These are phyloP conservation scores for Nicotiana rustica DNA, from an alignment of 305 asterid genomes.

Conservation along the genomic window DNA sequence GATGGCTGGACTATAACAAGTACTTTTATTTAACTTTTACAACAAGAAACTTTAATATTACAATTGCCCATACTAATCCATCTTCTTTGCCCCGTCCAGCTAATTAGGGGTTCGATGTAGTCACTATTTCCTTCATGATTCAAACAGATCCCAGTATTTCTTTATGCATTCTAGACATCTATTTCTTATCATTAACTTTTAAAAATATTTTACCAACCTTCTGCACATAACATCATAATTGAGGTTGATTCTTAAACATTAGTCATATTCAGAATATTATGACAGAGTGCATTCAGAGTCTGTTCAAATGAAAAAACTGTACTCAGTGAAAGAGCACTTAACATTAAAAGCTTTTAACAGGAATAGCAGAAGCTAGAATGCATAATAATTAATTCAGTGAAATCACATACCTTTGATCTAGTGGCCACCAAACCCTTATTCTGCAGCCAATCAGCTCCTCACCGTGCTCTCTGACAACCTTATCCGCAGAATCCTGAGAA, in stretches of 20 bases:
- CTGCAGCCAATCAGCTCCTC: constrained; percentile 46
- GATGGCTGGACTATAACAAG: constrained; percentile 19
- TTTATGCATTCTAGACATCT: constrained; percentile 6
- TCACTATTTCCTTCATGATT: background rate
- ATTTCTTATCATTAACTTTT: background rate
- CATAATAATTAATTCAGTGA: background rate
- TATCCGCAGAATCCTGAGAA: constrained; percentile 38
- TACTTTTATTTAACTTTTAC: constrained; percentile 3
- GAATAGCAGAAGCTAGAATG: constrained; percentile 25
- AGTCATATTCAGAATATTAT: constrained; percentile 9
- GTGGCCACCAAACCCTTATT: constrained; percentile 54
- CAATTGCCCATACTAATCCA: constrained; percentile 21
- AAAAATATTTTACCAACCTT: constrained; percentile 4
- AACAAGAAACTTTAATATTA: background rate
- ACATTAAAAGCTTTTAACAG: background rate
- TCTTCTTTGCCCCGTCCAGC: constrained; percentile 15
- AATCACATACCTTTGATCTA: constrained; percentile 48
- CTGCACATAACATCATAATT: constrained; percentile 13
- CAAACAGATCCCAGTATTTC: constrained; percentile 18
- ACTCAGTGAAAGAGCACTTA: constrained; percentile 31
- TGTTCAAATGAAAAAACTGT: background rate
- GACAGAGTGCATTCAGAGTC: background rate
- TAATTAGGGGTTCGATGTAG: background rate
- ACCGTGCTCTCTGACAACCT: constrained; percentile 25
- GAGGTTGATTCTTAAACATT: constrained; percentile 1